phyloP scores from a whole-genome alignment of 768 basidiomycete species.

The Lactifluus piperatus region DNA sequence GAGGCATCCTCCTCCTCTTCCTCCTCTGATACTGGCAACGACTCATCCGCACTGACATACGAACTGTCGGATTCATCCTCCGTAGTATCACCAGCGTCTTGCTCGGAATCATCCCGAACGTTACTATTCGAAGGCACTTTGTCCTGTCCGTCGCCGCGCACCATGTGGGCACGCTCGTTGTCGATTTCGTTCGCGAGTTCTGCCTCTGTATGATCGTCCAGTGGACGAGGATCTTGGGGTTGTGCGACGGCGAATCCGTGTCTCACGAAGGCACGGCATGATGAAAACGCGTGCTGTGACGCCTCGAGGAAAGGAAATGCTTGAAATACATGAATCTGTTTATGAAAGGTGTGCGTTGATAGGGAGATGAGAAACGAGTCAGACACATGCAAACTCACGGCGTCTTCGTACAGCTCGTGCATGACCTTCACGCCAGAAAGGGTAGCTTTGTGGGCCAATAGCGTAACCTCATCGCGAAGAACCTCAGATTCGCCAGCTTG shows the following conservation, averaged over 20 bases:
- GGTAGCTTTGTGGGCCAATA: constrained; percentile 89
- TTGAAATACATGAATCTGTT: constrained; percentile 88
- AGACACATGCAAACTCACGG: constrained; percentile 40
- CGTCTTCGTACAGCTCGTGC: constrained; percentile 88
- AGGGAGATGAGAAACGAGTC: background rate
- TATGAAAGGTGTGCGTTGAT: background rate
- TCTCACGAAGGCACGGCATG: constrained; percentile 62
- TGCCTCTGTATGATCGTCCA: constrained; percentile 48
- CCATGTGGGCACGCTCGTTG: constrained; percentile 55
- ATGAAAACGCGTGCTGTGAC: constrained; percentile 55
- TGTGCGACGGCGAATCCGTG: constrained; percentile 47
- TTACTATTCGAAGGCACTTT: constrained; percentile 24
- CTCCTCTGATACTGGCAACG: background rate
- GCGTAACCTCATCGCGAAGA: constrained; percentile 84
- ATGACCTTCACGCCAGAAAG: constrained; percentile 77
- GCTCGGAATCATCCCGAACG: constrained; percentile 4
- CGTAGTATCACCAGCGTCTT: constrained; percentile 2
- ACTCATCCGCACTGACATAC: constrained; percentile 13
- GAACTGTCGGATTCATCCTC: constrained; percentile 17
- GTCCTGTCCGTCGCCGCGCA: constrained; percentile 67
- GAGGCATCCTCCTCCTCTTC: background rate
- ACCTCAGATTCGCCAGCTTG: constrained; percentile 94
- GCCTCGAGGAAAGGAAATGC: constrained; percentile 71
- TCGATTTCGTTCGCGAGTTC: constrained; percentile 63
- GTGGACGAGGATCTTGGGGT: constrained; percentile 39